These are phyloP conservation scores for Endogone sp. DNA, from an alignment of 192 early-diverging fungal genomes.

Conservation along the genomic window DNA sequence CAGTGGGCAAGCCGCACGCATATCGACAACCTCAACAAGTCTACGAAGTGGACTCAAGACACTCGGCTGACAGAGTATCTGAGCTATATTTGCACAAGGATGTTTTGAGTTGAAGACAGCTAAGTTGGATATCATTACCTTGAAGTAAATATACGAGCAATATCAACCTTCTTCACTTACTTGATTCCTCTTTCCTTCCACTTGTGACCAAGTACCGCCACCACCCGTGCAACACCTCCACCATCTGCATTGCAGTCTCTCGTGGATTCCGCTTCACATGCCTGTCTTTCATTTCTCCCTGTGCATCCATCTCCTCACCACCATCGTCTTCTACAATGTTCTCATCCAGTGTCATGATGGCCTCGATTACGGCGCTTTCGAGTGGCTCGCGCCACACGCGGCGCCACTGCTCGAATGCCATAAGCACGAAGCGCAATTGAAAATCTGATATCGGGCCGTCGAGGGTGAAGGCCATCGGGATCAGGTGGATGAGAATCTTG, in stretches of 20 bases:
- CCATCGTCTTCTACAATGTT: background rate
- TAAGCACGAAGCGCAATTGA: background rate
- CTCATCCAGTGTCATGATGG: background rate
- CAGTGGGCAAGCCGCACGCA: background rate
- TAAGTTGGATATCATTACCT: no score
- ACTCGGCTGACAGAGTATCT: background rate
- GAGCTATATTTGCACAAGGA: background rate
- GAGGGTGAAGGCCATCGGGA: background rate
- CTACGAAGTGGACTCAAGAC: background rate
- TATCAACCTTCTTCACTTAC: no score
- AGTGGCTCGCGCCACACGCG: background rate
- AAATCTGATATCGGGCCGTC: background rate
- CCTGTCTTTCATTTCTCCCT: no score
- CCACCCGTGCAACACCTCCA: background rate
- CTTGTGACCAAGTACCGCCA: background rate
- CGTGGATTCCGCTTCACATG: background rate
- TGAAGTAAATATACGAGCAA: no score
- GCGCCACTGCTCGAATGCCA: slow-evolving; percentile 4
- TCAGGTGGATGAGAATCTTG: background rate
- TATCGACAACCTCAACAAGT: background rate
- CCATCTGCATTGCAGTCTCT: background rate
- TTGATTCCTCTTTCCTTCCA: background rate
- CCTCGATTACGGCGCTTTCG: background rate
- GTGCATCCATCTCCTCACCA: background rate
- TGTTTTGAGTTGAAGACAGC: no score